These are phyloP conservation scores for Saccharomyces jurei DNA, from an alignment of 805 yeast species.

Conservation along the genomic window DNA sequence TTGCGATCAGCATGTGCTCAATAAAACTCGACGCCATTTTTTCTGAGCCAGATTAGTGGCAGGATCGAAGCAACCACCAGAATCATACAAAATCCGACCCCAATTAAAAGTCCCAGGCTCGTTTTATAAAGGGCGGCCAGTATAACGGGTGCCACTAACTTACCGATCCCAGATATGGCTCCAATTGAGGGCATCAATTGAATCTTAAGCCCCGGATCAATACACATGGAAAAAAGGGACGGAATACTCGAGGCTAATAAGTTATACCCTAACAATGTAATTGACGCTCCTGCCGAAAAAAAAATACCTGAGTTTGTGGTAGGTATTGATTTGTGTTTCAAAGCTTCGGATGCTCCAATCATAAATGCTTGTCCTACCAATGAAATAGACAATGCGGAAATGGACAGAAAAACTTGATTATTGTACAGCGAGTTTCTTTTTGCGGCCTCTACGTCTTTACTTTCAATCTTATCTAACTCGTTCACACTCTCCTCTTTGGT, in stretches of 20 bases:
- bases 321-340: neutral
- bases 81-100: constrained; percentile 5
- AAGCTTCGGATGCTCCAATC: constrained; percentile 5
- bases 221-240: constrained; percentile 4
- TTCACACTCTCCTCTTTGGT: neutral
- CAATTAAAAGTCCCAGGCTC: constrained; percentile 2
- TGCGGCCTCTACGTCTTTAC: neutral
- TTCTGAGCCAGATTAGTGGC: constrained; percentile 1
- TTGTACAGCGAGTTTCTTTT: neutral
- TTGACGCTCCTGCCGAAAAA: constrained; percentile 3
- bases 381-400: constrained; percentile 2
- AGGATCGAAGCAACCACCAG: constrained; percentile 3
- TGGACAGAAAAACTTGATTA: constrained; percentile 1
- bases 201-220: constrained; percentile 3
- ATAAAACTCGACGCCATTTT: neutral
- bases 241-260: constrained; percentile 5
- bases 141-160: constrained; percentile 4
- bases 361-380: constrained; percentile 5
- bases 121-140: constrained; percentile 5
- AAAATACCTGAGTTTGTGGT: constrained; percentile 5
- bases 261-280: constrained; percentile 5
- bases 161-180: constrained; percentile 5
- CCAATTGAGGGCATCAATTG: constrained; percentile 5
- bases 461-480: constrained; percentile 1
- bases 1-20: neutral